Percentiles rank a stretch among this genome's conserved stretches.
Conservation (phyloP, 2,329 filamentous ascomycete genomes). For the Fusarium penzigii region DNA sequence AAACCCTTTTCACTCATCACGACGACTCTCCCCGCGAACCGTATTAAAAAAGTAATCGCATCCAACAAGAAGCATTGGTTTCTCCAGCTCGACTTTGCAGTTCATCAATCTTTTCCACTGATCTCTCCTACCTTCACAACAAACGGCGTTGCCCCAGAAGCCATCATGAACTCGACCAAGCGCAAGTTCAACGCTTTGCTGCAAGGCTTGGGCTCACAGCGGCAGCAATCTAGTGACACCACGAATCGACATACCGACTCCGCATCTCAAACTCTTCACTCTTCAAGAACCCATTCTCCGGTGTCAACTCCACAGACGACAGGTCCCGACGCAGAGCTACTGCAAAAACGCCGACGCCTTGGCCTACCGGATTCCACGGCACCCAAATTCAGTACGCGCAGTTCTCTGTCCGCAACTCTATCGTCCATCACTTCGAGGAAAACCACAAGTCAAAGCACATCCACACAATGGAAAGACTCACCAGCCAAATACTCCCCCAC, state of each 20-base stretch:
- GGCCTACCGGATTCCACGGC: conserved; percentile 45
- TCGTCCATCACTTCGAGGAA: conserved; percentile 27
- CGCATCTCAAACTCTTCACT: conserved; percentile 12
- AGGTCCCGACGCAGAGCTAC: conserved; percentile 40
- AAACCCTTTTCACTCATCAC: conserved; percentile 2
- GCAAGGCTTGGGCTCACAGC: conserved; percentile 59
- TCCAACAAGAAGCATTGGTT: neutral
- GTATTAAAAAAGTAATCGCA: conserved; percentile 16
- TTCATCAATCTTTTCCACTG: neutral
- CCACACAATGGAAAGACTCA: conserved; percentile 25
- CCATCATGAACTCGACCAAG: conserved; percentile 73
- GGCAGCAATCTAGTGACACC: conserved; percentile 15
- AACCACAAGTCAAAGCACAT: conserved; percentile 21
- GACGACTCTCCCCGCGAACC: neutral
- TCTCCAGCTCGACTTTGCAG: neutral
- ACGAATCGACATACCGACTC: conserved; percentile 1
- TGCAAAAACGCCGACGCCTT: conserved; percentile 56
- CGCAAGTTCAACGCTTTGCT: conserved; percentile 79
- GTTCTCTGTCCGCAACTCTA: conserved; percentile 24
- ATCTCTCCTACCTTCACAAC: neutral
- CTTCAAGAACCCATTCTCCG: conserved; percentile 13
- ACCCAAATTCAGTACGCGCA: conserved; percentile 28
- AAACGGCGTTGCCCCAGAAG: neutral
- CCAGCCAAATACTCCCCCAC: conserved; percentile 77
- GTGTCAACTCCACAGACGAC: conserved; percentile 12